Base-by-base conservation (phyloP, 306 rosid species). In the Inga oerstediana region DNA sequence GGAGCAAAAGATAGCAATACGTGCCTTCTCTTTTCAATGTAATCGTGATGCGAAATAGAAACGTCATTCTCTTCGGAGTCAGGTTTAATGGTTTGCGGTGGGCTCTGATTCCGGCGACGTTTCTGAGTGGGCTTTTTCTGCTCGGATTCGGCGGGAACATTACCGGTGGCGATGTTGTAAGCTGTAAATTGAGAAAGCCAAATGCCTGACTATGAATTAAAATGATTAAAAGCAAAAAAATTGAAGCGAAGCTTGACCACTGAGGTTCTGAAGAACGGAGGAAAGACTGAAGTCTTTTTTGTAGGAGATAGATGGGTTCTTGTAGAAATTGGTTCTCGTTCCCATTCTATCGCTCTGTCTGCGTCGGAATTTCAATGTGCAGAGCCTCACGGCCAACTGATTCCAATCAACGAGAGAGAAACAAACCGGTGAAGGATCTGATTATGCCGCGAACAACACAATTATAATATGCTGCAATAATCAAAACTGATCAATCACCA, bases 41-140 rank as follows among this genome's bases (percentile, higher is more conserved):
- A 94, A 82, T 90, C 97, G 79, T 59, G 86, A 84, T 94, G 98
- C 16, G 96, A 89, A 93, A 94, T 90, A 46, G 97, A 89, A 35
- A 81, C 85, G 59, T 89, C 89, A 46, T 72, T 14, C 58, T 72
- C 59, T 45, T 72, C 59, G 24, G n/a, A 24, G 20, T 84, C 85
- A 68, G 11, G 72, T 8, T 56, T 77, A 9, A 9, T 83, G 76
- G 69, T 41, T 52, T 67, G 72, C 58, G 44, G 80, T 32, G 85
- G 82, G 22, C 71, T 65, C 22, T 77, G 86, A 75, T 71, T 41
- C 56, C 90, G 89, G 10, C 52, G 88, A 74, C 97, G 94, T 84
- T 89, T 92, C 76, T 81, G 78, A 17, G 79, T 12, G 69, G 61
- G 59, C 41, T 27, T 58, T 67, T 37, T 58, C 45, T 58, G 69